Percentiles rank a stretch among this genome's conserved stretches.
Conservation (phyloP, 2,329 filamentous ascomycete species). For the Scytalidium sp. region DNA sequence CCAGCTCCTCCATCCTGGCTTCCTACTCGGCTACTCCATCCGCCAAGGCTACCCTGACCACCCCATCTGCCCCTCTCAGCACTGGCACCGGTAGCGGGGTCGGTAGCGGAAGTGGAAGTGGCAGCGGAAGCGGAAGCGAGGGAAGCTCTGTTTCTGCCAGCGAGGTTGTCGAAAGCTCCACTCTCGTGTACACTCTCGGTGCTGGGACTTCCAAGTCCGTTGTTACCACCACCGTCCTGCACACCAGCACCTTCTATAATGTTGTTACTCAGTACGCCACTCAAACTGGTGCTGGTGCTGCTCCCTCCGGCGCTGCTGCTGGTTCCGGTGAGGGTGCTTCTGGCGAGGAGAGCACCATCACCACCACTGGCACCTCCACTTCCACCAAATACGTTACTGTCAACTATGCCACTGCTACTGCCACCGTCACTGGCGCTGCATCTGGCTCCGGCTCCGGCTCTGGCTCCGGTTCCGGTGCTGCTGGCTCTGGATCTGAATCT, state of each 20-base stretch:
- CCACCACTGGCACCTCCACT: constrained; percentile 12
- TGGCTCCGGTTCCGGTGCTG: background rate
- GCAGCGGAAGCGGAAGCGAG: too few species aligned
- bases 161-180: constrained; percentile 32
- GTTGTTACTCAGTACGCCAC: constrained; percentile 20
- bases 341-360: constrained; percentile 9
- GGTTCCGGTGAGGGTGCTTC: constrained; percentile 2
- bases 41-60: constrained; percentile 1
- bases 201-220: constrained; percentile 39
- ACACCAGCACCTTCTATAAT: constrained; percentile 29
- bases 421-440: constrained; percentile 2
- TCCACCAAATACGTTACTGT: constrained; percentile 15
- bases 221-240: constrained; percentile 39
- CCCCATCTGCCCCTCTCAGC: constrained; percentile 7
- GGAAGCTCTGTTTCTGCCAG: too few species aligned
- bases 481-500: constrained; percentile 6
- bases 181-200: constrained; percentile 38
- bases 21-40: constrained; percentile 11
- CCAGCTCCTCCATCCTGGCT: constrained; percentile 39
- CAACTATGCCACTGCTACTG: constrained; percentile 3
- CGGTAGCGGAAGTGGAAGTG: too few species aligned
- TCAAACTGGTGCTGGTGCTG: constrained; percentile 9
- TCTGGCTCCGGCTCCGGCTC: background rate
- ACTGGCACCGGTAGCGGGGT: too few species aligned
- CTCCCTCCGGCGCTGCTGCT: constrained; percentile 3